Evolutionary conservation across 176 grass and related monocot genomes (phyloP).

Genomic region (Eragrostis nindensis): DNA sequence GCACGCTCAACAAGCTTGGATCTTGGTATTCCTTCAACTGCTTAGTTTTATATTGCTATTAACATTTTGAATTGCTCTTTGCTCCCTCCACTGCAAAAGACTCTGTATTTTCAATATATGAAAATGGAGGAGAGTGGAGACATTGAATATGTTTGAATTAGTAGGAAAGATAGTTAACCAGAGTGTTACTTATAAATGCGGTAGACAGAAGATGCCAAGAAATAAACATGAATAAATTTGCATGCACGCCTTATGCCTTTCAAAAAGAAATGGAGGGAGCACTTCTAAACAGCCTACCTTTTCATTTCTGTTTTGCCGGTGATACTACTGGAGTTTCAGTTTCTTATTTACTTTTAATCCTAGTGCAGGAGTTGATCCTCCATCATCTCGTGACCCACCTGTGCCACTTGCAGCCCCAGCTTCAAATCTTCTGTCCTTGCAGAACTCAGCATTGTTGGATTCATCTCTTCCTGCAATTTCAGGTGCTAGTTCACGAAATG

Average conservation of each 20-base stretch:
- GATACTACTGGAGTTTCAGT: conserved; percentile 19
- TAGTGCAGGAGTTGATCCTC: conserved; percentile 94
- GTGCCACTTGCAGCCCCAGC: conserved; percentile 61
- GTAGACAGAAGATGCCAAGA: neutral
- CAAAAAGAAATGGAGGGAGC: neutral
- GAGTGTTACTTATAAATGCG: neutral
- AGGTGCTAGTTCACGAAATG: conserved; percentile 69
- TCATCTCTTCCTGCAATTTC: conserved; percentile 65
- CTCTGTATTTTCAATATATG: neutral
- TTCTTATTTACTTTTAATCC: conserved; percentile 64
- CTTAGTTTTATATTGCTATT: conserved; percentile 46
- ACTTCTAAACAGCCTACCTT: conserved; percentile 15
- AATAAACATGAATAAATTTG: neutral
- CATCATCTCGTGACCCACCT: conserved; percentile 86
- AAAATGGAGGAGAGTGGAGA: neutral
- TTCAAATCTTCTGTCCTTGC: conserved; percentile 66
- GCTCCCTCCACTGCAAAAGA: neutral
- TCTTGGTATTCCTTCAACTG: conserved; percentile 74
- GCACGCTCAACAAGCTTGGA: conserved; percentile 86
- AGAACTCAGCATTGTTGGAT: conserved; percentile 66
- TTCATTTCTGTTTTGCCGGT: neutral
- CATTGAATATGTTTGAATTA: neutral
- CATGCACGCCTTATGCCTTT: neutral
- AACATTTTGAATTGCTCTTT: conserved; percentile 29
- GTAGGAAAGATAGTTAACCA: neutral